Percentiles rank a stretch among this genome's conserved stretches.
Conservation (phyloP, 345 rosid genomes). For the Jatropha curcas region DNA sequence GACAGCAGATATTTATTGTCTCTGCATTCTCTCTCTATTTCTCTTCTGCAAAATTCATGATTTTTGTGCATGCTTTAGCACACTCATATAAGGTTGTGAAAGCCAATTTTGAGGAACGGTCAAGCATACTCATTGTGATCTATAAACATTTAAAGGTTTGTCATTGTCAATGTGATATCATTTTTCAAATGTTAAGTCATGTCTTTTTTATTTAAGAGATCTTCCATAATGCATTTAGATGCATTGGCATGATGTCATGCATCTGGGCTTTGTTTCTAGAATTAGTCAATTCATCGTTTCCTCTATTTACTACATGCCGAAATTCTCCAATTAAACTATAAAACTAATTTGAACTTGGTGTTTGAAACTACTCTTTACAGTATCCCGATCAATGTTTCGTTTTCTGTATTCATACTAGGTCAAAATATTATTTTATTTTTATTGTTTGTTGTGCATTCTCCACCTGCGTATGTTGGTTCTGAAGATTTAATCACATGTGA, state of each 20-base stretch:
- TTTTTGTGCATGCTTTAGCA: too few species aligned
- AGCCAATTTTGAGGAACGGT: neutral
- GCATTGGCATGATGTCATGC: neutral
- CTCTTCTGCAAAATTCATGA: too few species aligned
- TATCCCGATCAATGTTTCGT: neutral
- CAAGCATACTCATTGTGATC: neutral
- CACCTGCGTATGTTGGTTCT: slow-evolving; percentile 1
- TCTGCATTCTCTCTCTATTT: too few species aligned
- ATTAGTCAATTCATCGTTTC: neutral
- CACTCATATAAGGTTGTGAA: neutral
- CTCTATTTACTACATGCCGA: neutral
- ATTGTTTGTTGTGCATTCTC: neutral
- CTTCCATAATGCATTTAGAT: neutral
- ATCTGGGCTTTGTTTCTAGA: neutral
- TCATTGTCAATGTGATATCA: neutral
- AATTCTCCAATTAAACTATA: neutral
- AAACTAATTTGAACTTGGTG: neutral
- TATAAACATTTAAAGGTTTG: neutral
- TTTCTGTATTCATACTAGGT: neutral
- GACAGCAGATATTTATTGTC: too few species aligned
- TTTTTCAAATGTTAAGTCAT: neutral
- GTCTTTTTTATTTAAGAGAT: neutral
- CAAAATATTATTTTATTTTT: neutral
- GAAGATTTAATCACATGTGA: neutral
- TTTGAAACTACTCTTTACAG: neutral